Evolutionary conservation across 192 early-diverging fungal species (phyloP), one percentile per base, ranked within the genome.

Genomic region (Kappamyces sp.): DNA sequence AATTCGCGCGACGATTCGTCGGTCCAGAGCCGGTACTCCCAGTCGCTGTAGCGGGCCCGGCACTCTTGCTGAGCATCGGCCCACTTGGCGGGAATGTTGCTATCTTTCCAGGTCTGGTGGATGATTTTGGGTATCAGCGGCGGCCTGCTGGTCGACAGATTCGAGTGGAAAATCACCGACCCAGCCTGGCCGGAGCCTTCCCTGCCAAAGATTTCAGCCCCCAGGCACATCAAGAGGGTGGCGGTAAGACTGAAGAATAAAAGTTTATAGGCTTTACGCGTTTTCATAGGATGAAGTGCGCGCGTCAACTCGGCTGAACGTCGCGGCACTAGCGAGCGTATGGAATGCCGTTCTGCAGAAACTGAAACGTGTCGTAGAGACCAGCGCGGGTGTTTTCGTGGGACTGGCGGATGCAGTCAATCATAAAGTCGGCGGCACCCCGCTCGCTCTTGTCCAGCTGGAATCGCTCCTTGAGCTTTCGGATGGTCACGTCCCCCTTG

Each of bases 391-490:
- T 82, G 78, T 99, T 99, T 66, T 96, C 87, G 65, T 92, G 91
- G 3, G 92, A 93, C 62, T 93, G 87, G 37, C 76, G 70, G 63
- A 99, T 96, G 58, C 88, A 81, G 49, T 80, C 77, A 34, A 87
- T 77, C 94, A 99, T 99, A 69, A 92, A 98, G 51, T 94, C 90
- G 1, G 97, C 94, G 1, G 97, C 97, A 13, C 81, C 82, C 42
- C 89, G 80, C 51, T 99, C 97, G 23, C 85, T 84, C 61, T 82
- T 85, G 49, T 96, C 92, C 2, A 90, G 68, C 67, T 93, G 90
- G 84, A 99, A 98, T 23, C 94, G 75, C 12, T 79, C 75, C 2
- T 90, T 72, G 50, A 99, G 81, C 46, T 91, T 92, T 36, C 71
- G 74, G 60, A 95, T 79, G 2, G 97, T 97, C 15, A 65, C 51